phyloP scores from a whole-genome alignment of 208 protist genomes.

The Trypanosoma vivax region DNA sequence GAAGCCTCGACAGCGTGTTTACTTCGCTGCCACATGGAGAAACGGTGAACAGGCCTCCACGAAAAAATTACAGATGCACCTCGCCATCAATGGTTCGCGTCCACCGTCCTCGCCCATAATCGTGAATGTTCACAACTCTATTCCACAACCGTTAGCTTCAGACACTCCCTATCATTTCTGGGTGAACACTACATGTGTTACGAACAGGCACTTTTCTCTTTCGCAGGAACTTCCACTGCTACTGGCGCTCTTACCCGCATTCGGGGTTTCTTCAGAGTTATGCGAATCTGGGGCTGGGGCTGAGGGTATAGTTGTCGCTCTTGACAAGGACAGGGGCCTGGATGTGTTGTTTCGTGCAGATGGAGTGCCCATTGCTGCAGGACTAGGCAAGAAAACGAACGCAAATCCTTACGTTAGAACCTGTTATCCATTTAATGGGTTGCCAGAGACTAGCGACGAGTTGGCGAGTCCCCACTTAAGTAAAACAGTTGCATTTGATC shows the following conservation, averaged over 20 bases:
- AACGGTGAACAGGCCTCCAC: conserved; percentile 48
- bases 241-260: conserved; percentile 61
- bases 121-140: conserved; percentile 61
- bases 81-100: conserved; percentile 73
- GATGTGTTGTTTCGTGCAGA: conserved; percentile 69
- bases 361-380: conserved; percentile 53
- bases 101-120: conserved; percentile 62
- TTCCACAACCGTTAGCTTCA: conserved; percentile 46
- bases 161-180: conserved; percentile 84
- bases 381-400: not conserved
- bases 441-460: not conserved
- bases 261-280: conserved; percentile 43
- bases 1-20: conserved; percentile 79
- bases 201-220: conserved; percentile 66
- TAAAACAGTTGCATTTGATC: conserved; percentile 15
- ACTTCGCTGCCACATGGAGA: conserved; percentile 77
- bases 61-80: conserved; percentile 57
- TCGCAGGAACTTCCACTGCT: conserved; percentile 77
- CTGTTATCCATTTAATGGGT: not conserved
- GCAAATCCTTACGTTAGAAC: not conserved
- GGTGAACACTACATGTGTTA: conserved; percentile 77
- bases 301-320: conserved; percentile 69
- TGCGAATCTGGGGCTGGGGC: conserved; percentile 26
- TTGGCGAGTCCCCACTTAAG: not conserved
- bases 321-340: conserved; percentile 71